Evolutionary conservation across 2,329 filamentous ascomycete genomes (phyloP).

Genomic region (Anthostomella pinea): DNA sequence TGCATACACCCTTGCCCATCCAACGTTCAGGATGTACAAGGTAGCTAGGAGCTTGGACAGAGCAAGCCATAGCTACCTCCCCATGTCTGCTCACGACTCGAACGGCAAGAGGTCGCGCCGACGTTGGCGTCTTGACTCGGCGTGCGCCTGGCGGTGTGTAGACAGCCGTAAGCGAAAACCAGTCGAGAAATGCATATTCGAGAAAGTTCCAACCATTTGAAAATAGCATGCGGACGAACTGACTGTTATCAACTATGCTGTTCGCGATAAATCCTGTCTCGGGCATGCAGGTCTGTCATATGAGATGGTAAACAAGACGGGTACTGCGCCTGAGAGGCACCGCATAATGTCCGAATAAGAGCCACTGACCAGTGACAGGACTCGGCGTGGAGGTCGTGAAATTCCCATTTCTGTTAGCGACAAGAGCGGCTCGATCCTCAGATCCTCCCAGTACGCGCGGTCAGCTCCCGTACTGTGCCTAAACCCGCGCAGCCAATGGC

Average conservation of each 20-base stretch:
- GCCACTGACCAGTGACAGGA: slow-evolving; percentile 24
- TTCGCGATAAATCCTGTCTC: slow-evolving; percentile 13
- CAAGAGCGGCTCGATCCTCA: slow-evolving; percentile 25
- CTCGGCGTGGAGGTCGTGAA: slow-evolving; percentile 19
- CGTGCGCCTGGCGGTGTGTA: too few species aligned
- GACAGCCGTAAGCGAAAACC: too few species aligned
- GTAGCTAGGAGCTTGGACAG: too few species aligned
- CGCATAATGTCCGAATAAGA: slow-evolving; percentile 29
- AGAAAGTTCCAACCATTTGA: too few species aligned
- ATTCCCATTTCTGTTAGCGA: slow-evolving; percentile 25
- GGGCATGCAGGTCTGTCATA: slow-evolving; percentile 21
- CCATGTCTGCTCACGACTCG: too few species aligned
- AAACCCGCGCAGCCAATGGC: slow-evolving; percentile 8
- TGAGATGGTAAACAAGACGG: slow-evolving; percentile 22
- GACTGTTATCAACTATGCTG: too few species aligned
- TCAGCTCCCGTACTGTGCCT: slow-evolving; percentile 8
- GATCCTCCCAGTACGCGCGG: slow-evolving; percentile 19
- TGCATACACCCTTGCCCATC: slow-evolving; percentile 19
- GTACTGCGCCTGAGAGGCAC: slow-evolving; percentile 21
- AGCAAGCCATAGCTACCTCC: too few species aligned
- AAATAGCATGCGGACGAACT: too few species aligned
- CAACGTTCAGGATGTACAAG: too few species aligned
- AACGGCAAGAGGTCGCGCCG: too few species aligned
- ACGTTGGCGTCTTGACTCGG: too few species aligned
- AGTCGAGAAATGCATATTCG: too few species aligned